Base-by-base conservation (phyloP, 768 basidiomycete genomes). In the Boletus huronensis region DNA sequence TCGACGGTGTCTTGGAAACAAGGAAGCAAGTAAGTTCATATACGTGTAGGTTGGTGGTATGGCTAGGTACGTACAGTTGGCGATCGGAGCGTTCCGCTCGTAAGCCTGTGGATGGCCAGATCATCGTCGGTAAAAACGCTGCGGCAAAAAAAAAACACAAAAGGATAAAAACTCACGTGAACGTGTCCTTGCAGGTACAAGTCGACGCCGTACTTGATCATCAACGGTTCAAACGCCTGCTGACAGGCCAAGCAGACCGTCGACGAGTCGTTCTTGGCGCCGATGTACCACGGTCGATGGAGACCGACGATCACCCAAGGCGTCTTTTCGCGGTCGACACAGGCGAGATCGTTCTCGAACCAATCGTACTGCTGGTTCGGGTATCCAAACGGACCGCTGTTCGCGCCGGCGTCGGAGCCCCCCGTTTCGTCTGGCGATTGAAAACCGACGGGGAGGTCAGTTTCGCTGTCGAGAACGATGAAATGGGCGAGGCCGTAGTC, bases 171-270 rank as follows among this genome's bases (percentile, higher is more conserved):
- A 47, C 65, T 32, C 41, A 68, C 64, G 35, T 67, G 66, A 7
- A 62, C 9, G 21, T 68, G 66, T 39, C 67, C 66, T 28, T 69
- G 64, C 66, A 68, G 62, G 48, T 68, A 69, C 17, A 64, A 53
- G 31, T 66, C 64, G 25, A 68, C 64, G 32, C 60, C 67, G n/a
- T 68, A 68, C 57, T 67, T 68, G 43, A 69, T n/a, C 58, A 68
- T 66, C 57, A 68, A 28, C 25, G 66, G 67, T 42, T 68, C 67
- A 38, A 68, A 68, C 10, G 67, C 67, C 23, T 66, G 34, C 31
- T 64, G 66, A 40, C 66, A 68, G 0, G 45, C 5, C 54, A 51
- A 19, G 51, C 66, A 68, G 10, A 51, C 8, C 21, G 39, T 23
- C 3, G 16, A 16, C 6, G 60, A 60, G 32, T 5, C 1, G 35